Conservation (phyloP, 768 basidiomycete genomes). For the Piloderma croceum region DNA sequence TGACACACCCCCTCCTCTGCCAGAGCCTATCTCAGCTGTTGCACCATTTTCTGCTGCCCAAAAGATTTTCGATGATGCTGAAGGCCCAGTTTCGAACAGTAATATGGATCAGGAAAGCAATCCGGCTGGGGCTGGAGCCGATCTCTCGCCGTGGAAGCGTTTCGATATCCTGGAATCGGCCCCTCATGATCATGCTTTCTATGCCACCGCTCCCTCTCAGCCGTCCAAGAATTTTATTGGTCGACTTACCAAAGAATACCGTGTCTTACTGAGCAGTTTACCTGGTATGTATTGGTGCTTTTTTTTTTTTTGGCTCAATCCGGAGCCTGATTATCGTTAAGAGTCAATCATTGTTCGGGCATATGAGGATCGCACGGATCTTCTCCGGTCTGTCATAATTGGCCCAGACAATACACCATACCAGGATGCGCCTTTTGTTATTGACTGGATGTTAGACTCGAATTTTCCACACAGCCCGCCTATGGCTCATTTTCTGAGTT, state of each 20-base stretch:
- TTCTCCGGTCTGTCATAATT: conserved; percentile 83
- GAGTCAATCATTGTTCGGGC: conserved; percentile 86
- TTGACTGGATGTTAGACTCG: conserved; percentile 87
- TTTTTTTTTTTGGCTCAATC: no score
- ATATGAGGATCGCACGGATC: conserved; percentile 85
- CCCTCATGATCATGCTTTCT: conserved; percentile 81
- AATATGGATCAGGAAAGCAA: conserved; percentile 21
- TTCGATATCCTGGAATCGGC: conserved; percentile 75
- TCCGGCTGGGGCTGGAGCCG: conserved; percentile 26
- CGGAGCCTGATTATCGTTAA: conserved; percentile 27
- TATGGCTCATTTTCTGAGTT: conserved; percentile 83
- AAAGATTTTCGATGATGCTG: conserved; percentile 26
- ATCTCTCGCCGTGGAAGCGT: conserved; percentile 61
- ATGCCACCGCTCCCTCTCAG: conserved; percentile 50
- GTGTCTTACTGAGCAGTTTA: conserved; percentile 67
- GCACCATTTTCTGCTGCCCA: conserved; percentile 2
- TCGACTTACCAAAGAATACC: conserved; percentile 80
- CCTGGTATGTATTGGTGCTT: conserved; percentile 66
- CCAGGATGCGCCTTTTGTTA: conserved; percentile 89
- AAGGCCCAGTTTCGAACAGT: conserved; percentile 7
- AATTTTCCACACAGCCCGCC: conserved; percentile 82
- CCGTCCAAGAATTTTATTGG: conserved; percentile 70
- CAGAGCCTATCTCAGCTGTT: neutral
- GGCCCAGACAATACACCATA: conserved; percentile 96
- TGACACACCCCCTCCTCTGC: neutral